Evolutionary conservation across 768 basidiomycete species (phyloP), one percentile per base, ranked within the genome.

Genomic region (Antrodiella citrinella): DNA sequence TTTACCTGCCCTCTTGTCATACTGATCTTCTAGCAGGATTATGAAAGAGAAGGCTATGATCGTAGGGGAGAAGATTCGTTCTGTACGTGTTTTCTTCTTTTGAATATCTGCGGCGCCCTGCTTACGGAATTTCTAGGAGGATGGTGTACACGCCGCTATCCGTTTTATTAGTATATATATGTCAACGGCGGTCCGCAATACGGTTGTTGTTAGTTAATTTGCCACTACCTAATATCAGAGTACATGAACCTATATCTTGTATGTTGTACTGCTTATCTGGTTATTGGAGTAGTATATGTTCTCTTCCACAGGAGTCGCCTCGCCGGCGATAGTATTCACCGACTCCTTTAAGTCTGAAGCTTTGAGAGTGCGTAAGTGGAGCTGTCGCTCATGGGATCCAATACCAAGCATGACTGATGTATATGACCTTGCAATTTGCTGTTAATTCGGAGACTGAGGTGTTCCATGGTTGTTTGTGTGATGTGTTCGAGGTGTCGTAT

Each of bases 21-120:
- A 11, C 22, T 48, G n/a, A 26, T 42, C 2, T 44, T 7, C 4
- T 47, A 44, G 13, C 54, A 78, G 74, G 4, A 62, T 72, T 39
- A 82, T 84, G 78, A 79, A 74, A 51, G 79, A 82, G 64, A 81
- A 76, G 53, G 81, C 82, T 4, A 70, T 71, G 3, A 60, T 66
- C 47, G 63, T 74, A 10, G 74, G 74, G 3, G 69, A 72, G 55
- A 67, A 65, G 54, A 72, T 76, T n/a, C 62, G 72, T 22, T 42
- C 61, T n/a, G 73, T 70, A 38, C 45, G 67, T 61, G 19, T 22
- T 51, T 19, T 20, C 21, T n/a, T 21, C 3, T 20, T 26, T 45
- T 9, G 22, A 42, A 25, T 26, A 35, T 23, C 23, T 25, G 25
- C 2, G 19, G 26, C 20, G 44, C 52, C 25, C 45, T 20, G 4